Percentiles rank a stretch among this genome's conserved stretches.
These are phyloP conservation scores for Skeletonema menzelii DNA, from an alignment of 108 stramenopile genomes.

Conservation along the genomic window DNA sequence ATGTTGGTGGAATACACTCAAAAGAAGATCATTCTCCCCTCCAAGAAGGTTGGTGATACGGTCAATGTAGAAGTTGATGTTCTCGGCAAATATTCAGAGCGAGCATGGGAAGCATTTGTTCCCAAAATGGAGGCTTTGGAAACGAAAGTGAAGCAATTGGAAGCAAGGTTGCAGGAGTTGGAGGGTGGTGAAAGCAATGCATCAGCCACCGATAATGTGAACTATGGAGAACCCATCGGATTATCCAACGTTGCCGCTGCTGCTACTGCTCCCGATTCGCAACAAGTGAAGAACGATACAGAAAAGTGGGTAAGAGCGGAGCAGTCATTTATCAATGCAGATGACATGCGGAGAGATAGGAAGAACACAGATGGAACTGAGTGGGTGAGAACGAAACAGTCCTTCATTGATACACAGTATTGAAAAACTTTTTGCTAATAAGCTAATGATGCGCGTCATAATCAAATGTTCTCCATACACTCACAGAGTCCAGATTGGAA, in stretches of 20 bases:
- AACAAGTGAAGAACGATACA: background rate
- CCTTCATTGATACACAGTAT: slow-evolving; percentile 22
- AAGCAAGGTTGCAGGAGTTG: slow-evolving; percentile 41
- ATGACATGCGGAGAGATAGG: slow-evolving; percentile 1
- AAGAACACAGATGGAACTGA: slow-evolving; percentile 10
- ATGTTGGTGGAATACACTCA: slow-evolving; percentile 99
- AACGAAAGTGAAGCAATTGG: slow-evolving; percentile 66
- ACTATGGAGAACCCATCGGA: background rate
- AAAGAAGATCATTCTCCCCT: slow-evolving; percentile 88
- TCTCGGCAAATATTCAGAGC: slow-evolving; percentile 92
- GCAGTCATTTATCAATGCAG: slow-evolving; percentile 4
- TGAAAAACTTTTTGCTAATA: slow-evolving; percentile 1
- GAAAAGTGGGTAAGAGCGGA: slow-evolving; percentile 18
- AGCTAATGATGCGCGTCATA: background rate
- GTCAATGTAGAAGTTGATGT: slow-evolving; percentile 98
- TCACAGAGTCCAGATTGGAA: background rate
- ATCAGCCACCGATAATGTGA: background rate
- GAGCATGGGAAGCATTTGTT: slow-evolving; percentile 66
- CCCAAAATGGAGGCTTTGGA: slow-evolving; percentile 87
- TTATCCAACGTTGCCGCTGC: slow-evolving; percentile 1
- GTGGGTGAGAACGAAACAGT: slow-evolving; percentile 25
- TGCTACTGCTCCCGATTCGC: background rate
- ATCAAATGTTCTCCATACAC: background rate
- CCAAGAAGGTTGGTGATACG: slow-evolving; percentile 67
- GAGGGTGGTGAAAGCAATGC: slow-evolving; percentile 16